Evolutionary conservation across 73 alveolate genomes (phyloP).

Genomic region (Paramecium biaurelia): DNA sequence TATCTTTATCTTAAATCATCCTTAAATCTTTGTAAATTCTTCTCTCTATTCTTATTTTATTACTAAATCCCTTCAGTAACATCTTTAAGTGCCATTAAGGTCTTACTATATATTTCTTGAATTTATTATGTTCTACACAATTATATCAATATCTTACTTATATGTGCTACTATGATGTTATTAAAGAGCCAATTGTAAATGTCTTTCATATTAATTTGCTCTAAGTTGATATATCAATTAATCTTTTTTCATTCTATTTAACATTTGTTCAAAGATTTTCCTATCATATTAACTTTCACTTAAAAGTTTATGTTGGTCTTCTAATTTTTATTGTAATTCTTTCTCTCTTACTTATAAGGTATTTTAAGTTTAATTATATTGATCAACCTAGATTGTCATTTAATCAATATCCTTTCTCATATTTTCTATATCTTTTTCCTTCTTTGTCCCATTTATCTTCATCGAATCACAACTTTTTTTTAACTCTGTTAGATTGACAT

Average conservation of each 20-base stretch:
- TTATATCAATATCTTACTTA: not conserved
- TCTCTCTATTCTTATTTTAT: constrained; percentile 56
- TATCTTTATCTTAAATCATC: constrained; percentile 29
- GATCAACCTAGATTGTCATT: not conserved
- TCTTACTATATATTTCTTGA: not conserved
- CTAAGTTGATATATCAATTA: constrained; percentile 9
- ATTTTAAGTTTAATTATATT: not conserved
- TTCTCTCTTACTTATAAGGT: not conserved
- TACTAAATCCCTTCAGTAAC: constrained; percentile 20
- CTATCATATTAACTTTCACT: not conserved
- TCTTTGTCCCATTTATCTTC: not conserved
- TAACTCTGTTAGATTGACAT: constrained; percentile 5
- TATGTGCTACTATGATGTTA: not conserved
- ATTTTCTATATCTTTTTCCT: not conserved
- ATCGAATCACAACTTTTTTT: constrained; percentile 39
- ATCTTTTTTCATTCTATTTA: constrained; percentile 51
- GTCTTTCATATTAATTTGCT: constrained; percentile 35
- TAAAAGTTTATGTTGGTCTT: not conserved
- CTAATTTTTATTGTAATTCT: not conserved
- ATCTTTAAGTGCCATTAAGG: not conserved
- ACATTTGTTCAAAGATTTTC: constrained; percentile 59
- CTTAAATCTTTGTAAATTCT: constrained; percentile 49
- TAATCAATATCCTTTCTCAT: constrained; percentile 48
- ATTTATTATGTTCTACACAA: not conserved
- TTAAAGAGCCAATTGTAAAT: not conserved